phyloP scores from a whole-genome alignment of 2,329 filamentous ascomycete genomes.

The Cordyceps javanica region DNA sequence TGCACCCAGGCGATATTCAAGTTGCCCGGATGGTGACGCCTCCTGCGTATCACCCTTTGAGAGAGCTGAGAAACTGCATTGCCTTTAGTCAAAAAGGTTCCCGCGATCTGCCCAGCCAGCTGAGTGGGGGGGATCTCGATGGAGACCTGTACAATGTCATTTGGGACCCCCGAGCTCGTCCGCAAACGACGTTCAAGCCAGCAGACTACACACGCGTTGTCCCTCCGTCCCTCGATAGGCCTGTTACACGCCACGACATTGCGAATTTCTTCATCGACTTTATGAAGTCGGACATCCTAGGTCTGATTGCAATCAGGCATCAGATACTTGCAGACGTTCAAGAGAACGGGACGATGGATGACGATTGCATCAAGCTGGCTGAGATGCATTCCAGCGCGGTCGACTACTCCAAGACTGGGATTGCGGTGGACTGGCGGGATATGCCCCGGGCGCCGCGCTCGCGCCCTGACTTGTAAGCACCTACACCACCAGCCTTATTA shows the following conservation, averaged over 20 bases:
- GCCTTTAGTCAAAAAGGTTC: slow-evolving; percentile 66
- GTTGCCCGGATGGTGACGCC: slow-evolving; percentile 56
- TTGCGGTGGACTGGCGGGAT: slow-evolving; percentile 42
- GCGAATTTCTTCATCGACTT: slow-evolving; percentile 77
- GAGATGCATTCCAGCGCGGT: slow-evolving; percentile 62
- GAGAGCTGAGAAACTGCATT: slow-evolving; percentile 63
- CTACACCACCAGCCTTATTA: no score
- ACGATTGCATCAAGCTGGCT: slow-evolving; percentile 49
- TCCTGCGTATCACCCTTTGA: slow-evolving; percentile 52
- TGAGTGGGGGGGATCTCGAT: slow-evolving; percentile 78
- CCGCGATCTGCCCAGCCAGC: slow-evolving; percentile 69
- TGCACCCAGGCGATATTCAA: slow-evolving; percentile 79
- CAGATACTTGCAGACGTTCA: slow-evolving; percentile 58
- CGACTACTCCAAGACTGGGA: no score
- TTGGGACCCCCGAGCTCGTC: slow-evolving; percentile 54
- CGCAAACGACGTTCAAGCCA: slow-evolving; percentile 40
- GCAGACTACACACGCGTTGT: slow-evolving; percentile 62
- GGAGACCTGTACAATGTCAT: slow-evolving; percentile 79
- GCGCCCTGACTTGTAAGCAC: slow-evolving; percentile 51
- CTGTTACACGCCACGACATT: slow-evolving; percentile 60
- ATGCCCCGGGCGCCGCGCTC: slow-evolving; percentile 34
- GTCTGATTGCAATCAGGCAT: slow-evolving; percentile 59
- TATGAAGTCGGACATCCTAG: slow-evolving; percentile 63
- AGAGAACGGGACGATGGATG: slow-evolving; percentile 44
- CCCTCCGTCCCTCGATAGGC: slow-evolving; percentile 51